Base-by-base conservation (phyloP, 345 rosid genomes). In the Rhizophora mangle region DNA sequence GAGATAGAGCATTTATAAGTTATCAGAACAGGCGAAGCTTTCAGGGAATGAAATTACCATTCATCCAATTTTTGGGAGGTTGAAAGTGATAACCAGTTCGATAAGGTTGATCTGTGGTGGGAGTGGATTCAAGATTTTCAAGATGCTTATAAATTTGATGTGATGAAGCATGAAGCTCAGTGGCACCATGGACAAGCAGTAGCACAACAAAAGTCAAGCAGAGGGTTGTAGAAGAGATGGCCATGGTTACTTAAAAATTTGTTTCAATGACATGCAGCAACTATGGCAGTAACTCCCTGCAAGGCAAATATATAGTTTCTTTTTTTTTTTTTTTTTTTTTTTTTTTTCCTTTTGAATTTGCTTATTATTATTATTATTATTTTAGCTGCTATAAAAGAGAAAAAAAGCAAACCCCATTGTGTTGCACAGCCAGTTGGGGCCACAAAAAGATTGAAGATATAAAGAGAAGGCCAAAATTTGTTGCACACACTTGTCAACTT, bases 41-140 rank as follows among this genome's bases (percentile, higher is more conserved):
- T 57, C 46, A 32, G 10, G 47, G 32, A 32, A 51, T 3, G 19
- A 21, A 55, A 32, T 13, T 82, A 89, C 93, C 96, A 81, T 86
- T 90, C 79, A 88, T 88, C 93, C 96, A 90, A 55, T 90, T 88
- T 72, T 82, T 82, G 2, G 86, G 86, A 15, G 93, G 90, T 68
- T 90, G 93, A 37, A 90, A 90, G 75, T 90, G 93, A 47, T 66
- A 90, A 51, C 77, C 85, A 74, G 93, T 85, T 69, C 91, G 82
- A 65, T 88, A 86, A 15, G 89, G 89, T 69, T 88, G 93, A 31
- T 34, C 70, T 61, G 57, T 0, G 24, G 59, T 4, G 6, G 78
- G 1, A 39, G 79, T 54, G 61, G 80, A 57, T 52, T 78, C 72
- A 64, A 36, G 30, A 60, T 57, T 68, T 62, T 74, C 78, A 54